Evolutionary conservation across 2,329 filamentous ascomycete genomes (phyloP).

Genomic region (Neonectria neomacrospora): DNA sequence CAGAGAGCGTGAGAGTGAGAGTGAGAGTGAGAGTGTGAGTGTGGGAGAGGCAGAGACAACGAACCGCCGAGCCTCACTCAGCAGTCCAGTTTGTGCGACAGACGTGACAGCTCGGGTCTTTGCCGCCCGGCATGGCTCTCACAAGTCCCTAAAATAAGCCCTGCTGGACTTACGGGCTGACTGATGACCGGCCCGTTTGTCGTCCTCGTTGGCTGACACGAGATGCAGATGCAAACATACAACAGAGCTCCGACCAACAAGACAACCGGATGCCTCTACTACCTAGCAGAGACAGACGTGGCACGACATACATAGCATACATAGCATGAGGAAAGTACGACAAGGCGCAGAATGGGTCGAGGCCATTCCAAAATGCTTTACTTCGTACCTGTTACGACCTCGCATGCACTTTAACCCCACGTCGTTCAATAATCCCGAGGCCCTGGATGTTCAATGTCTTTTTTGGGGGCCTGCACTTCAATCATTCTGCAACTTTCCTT

Average conservation of each 20-base stretch:
- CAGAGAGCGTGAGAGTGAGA: background rate
- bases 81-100: conserved; percentile 4
- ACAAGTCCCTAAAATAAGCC: conserved; percentile 10
- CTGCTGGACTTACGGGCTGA: background rate
- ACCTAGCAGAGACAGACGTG: background rate
- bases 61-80: conserved; percentile 4
- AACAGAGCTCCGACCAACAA: background rate
- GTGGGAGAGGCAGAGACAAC: conserved; percentile 4
- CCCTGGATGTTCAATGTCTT: conserved; percentile 7
- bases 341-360: background rate
- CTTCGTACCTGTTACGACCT: background rate
- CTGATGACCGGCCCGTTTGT: background rate
- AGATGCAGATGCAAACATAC: background rate
- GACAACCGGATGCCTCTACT: conserved; percentile 5
- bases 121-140: conserved; percentile 8
- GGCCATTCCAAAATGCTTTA: conserved; percentile 5
- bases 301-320: background rate
- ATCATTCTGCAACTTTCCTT: conserved; percentile 5
- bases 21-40: background rate
- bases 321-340: background rate
- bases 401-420: conserved; percentile 3
- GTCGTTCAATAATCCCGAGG: conserved; percentile 10
- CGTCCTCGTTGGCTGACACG: background rate
- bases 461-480: conserved; percentile 9
- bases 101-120: conserved; percentile 1